Conservation (phyloP, 2,329 filamentous ascomycete species). For the Colletotrichum neosansevieriae region DNA sequence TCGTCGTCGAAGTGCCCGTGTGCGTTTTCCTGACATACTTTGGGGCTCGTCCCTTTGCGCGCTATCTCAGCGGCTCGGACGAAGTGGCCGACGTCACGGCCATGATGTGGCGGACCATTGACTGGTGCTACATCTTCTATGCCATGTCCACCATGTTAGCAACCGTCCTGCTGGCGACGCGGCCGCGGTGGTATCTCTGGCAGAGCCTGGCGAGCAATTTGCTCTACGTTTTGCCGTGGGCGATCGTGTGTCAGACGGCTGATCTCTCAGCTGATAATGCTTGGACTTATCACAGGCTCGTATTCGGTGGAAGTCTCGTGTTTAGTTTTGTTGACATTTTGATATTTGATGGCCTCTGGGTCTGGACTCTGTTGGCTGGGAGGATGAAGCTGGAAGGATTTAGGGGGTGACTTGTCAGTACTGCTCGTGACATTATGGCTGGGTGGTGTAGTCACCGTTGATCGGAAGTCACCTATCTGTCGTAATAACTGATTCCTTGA, state of each 20-base stretch:
- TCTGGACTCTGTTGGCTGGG: constrained; percentile 60
- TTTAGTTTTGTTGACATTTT: constrained; percentile 73
- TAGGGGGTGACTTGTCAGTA: constrained; percentile 38
- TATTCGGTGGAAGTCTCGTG: constrained; percentile 77
- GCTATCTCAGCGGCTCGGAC: constrained; percentile 69
- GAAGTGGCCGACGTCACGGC: constrained; percentile 70
- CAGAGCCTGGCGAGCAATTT: constrained; percentile 76
- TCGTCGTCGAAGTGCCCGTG: constrained; percentile 71
- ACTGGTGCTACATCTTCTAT: constrained; percentile 79
- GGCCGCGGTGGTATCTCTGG: constrained; percentile 75
- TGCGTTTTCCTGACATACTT: constrained; percentile 71
- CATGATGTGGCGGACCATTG: constrained; percentile 73
- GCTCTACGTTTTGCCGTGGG: constrained; percentile 78
- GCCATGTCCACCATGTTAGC: constrained; percentile 74
- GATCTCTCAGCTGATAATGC: constrained; percentile 64
- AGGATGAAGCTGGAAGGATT: constrained; percentile 55
- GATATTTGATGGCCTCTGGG: constrained; percentile 64
- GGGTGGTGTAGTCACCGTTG: too few species aligned
- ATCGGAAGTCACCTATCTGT: too few species aligned
- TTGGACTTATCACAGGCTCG: constrained; percentile 75
- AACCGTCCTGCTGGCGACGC: constrained; percentile 72
- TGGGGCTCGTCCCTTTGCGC: constrained; percentile 71
- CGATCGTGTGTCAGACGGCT: constrained; percentile 68
- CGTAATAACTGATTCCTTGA: too few species aligned
- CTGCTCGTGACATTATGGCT: too few species aligned